Evolutionary conservation across 495 filamentous ascomycete species (phyloP), one percentile per base, ranked within the genome.

Genomic region (Copromyces sp.): DNA sequence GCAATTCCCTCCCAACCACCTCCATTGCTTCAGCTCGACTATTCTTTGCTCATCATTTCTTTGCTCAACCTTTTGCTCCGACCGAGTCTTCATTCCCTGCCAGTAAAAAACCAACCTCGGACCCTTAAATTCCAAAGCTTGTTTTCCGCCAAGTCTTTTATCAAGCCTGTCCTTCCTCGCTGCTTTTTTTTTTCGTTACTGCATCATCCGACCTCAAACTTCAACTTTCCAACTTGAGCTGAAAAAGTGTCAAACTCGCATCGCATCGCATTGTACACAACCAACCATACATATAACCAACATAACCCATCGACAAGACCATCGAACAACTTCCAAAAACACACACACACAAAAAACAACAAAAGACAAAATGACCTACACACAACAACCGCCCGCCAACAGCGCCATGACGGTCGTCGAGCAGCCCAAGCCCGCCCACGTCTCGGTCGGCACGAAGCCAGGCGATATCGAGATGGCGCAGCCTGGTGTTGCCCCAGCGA

Each of bases 401-500:
- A 38, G 53, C 61, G 35, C 12, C 71, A 39, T 41, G n/a, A 39
- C 35, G 3, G 68, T 76, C 38, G 72, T 61, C 53, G 29, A 71
- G 38, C 74, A 71, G 38, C 74, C 75, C 14, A 72, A 69, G 68
- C 71, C 76, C 9, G 70, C 70, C 40, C 72, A 71, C 37, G 59
- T 74, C 3, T 69, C 69, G 38, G 9, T 29, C 9, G 65, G 20
- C 17, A 35, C 24, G 17, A 68, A 68, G 35, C 53, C 53, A 35
- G 29, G 53, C 53, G 42, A 68, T 1, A 68, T 80, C 24, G 79
- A 81, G 35, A 77, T 73, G 9, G 68, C 78, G 9, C 81, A 83
- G 53, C 81, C 81, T 3, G 70, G 73, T 7, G 73, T 73, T 53
- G 72, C 78, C 3, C 79, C 78, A 37, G 75, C 81, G 17, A 83